Conservation (phyloP, 2,329 filamentous ascomycete species). For the Aspergillus tanneri region DNA sequence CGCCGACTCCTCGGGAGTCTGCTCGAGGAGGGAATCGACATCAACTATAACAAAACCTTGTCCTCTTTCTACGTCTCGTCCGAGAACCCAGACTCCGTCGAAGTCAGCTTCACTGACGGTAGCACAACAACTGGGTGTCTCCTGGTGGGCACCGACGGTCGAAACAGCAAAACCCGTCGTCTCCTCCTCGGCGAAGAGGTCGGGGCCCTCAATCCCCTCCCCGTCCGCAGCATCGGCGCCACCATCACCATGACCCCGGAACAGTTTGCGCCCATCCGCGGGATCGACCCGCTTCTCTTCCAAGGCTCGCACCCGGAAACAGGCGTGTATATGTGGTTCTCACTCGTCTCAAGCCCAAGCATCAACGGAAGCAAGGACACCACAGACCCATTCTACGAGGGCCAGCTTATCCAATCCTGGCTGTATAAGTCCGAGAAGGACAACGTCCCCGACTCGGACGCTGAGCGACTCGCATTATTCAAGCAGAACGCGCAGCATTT, state of each 20-base stretch:
- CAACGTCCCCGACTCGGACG: no score
- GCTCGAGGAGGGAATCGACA: constrained; percentile 26
- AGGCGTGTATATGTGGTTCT: constrained; percentile 4
- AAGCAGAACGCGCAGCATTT: no score
- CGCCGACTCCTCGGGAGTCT: constrained; percentile 30
- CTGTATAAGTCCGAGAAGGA: no score
- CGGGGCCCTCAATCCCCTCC: constrained; percentile 39
- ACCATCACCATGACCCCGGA: constrained; percentile 37
- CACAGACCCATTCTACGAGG: constrained; percentile 1
- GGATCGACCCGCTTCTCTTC: constrained; percentile 5
- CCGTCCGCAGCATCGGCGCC: constrained; percentile 49
- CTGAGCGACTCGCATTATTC: no score
- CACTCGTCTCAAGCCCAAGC: not conserved
- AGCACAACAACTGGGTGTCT: constrained; percentile 17
- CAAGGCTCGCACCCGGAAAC: constrained; percentile 1
- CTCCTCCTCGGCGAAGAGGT: constrained; percentile 31
- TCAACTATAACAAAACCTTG: constrained; percentile 25
- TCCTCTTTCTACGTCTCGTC: no score
- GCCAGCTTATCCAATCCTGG: not conserved
- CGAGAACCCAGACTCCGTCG: constrained; percentile 18
- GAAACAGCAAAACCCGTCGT: constrained; percentile 22
- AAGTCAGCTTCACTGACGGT: constrained; percentile 19
- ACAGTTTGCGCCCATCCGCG: constrained; percentile 1
- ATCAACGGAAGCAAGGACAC: constrained; percentile 2
- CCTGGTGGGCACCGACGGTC: constrained; percentile 29